Conservation (phyloP, 495 filamentous ascomycete species). For the Penicillium cataractarum region DNA sequence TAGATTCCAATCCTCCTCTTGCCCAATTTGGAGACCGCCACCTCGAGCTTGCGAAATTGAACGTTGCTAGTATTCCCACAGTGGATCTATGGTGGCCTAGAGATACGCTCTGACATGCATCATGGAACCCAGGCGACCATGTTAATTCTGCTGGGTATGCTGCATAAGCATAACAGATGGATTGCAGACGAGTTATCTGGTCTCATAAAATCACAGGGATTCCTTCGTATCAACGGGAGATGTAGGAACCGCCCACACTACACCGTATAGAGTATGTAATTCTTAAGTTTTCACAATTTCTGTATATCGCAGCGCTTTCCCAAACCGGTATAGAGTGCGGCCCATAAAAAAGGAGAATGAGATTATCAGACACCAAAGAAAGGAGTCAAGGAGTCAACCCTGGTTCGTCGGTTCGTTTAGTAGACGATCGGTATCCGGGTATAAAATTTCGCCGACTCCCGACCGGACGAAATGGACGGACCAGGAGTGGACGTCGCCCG, state of each 20-base stretch:
- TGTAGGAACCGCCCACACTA: too few relatives aligned
- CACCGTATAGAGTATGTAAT: not conserved
- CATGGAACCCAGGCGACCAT: too few relatives aligned
- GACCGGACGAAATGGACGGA: conserved; percentile 3
- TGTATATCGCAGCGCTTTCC: not conserved
- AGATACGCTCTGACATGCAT: not conserved
- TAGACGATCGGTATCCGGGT: not conserved
- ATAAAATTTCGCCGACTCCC: not conserved
- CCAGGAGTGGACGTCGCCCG: not conserved
- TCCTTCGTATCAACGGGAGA: not conserved
- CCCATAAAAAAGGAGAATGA: not conserved
- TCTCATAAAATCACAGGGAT: not conserved
- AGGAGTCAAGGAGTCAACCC: not conserved
- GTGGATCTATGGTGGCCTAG: not conserved
- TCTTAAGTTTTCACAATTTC: not conserved
- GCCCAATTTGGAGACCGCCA: not conserved
- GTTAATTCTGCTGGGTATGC: too few relatives aligned
- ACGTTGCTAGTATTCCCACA: not conserved
- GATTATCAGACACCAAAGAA: not conserved
- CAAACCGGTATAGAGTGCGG: not conserved
- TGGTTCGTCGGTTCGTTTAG: not conserved
- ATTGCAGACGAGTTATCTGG: too few relatives aligned
- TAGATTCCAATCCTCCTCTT: not conserved
- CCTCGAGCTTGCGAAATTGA: too few relatives aligned
- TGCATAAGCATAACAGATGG: too few relatives aligned